Evolutionary conservation across 2,329 filamentous ascomycete species (phyloP).

Genomic region (Fusarium fujikuroi): DNA sequence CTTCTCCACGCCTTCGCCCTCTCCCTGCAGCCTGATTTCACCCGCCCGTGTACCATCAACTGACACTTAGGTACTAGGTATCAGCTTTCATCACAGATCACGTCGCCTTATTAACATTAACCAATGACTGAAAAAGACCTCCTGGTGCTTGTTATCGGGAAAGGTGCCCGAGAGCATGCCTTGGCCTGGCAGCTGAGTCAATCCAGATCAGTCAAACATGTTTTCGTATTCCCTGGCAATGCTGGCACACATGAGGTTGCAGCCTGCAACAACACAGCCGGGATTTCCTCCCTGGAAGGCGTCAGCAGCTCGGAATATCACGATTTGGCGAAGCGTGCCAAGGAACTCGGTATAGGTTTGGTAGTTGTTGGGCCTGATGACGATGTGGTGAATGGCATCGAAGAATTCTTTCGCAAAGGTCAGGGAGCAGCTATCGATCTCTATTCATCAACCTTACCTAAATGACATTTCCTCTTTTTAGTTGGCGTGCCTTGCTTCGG

Average conservation of each 20-base stretch:
- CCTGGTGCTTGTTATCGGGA: slow-evolving; percentile 74
- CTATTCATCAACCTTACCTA: rapidly evolving
- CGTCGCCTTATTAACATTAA: too few relatives aligned
- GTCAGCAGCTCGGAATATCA: slow-evolving; percentile 67
- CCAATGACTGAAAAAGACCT: neutral
- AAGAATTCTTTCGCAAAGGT: slow-evolving; percentile 66
- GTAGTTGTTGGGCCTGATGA: slow-evolving; percentile 81
- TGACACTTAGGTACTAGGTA: neutral
- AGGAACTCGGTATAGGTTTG: slow-evolving; percentile 70
- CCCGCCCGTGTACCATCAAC: neutral
- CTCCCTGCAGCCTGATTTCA: too few relatives aligned
- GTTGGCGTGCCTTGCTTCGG: slow-evolving; percentile 74
- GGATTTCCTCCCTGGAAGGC: slow-evolving; percentile 66
- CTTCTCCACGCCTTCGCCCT: neutral
- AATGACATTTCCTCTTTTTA: slow-evolving; percentile 40
- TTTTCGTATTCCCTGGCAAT: slow-evolving; percentile 69
- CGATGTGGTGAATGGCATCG: slow-evolving; percentile 79
- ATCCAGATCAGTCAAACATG: slow-evolving; percentile 69
- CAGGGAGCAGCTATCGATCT: neutral
- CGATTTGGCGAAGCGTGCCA: slow-evolving; percentile 69
- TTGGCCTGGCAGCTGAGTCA: slow-evolving; percentile 79
- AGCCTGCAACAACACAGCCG: slow-evolving; percentile 52
- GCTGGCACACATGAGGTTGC: slow-evolving; percentile 65
- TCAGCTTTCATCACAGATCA: neutral
- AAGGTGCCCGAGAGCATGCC: slow-evolving; percentile 80